Base-by-base conservation (phyloP, 2,329 filamentous ascomycete genomes). In the Nemania bipapillata region DNA sequence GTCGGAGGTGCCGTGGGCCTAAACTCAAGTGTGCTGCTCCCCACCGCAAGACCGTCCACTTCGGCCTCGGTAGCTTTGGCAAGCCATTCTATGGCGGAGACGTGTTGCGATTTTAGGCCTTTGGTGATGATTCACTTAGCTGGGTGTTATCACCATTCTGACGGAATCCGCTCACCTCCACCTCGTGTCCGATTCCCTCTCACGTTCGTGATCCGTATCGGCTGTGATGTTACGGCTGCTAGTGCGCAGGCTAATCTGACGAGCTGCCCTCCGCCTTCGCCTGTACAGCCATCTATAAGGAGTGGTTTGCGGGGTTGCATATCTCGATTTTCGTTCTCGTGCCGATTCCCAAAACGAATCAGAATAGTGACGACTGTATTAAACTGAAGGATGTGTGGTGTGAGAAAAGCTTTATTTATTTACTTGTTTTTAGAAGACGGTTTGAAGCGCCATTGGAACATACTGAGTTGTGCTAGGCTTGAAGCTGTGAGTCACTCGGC, bases 211-310 rank as follows among this genome's bases (percentile, higher is more conserved):
- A 90, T 86, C 28, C 81, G 82, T 32, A 90, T 80, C 0, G 87
- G 80, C 63, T 84, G 83, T 0, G 82, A 82, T 1, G 86, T 86
- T 30, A 90, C 81, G 0, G 88, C 85, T 11, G 88, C 84, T 6
- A 91, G 79, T 1, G 82, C 82, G 40, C 87, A 81, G 1, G 87
- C 87, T 1, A 89, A 80, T 50, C 89, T 80, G 0, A 90, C 84
- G 0, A 90, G 77, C 71, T 91, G 88, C 2, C 88, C 88, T 3
- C 88, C 89, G 4, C 89, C 89, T 74, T 90, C 88, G 0, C 88
- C 87, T 0, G 83, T 86, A 12, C 82, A 79, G 17, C 88, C 88
- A 71, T 89, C 87, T 1, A 90, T 76, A 60, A 83, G 79, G 26
- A 89, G 42, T 6, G 69, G 68, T 30, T 72, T 72, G 57, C 59